Conservation (phyloP, 2,329 filamentous ascomycete species). For the Tolypocladium endophyticum region DNA sequence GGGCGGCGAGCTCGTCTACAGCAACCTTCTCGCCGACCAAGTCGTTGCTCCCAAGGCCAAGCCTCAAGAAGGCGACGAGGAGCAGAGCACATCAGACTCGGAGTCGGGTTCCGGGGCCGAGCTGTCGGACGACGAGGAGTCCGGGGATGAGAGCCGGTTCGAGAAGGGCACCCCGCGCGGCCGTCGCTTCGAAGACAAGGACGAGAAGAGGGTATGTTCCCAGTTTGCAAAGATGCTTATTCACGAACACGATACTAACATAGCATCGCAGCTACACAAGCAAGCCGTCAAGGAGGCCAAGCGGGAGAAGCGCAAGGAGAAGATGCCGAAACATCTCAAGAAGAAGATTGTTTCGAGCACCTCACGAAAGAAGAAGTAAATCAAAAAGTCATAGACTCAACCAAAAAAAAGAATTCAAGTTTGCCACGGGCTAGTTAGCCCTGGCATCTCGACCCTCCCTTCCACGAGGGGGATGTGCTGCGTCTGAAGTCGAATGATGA, state of each 20-base stretch:
- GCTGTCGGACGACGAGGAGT: conserved; percentile 28
- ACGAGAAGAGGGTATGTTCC: conserved; percentile 60
- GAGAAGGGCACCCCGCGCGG: conserved; percentile 63
- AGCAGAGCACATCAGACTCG: conserved; percentile 27
- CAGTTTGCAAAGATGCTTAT: neutral
- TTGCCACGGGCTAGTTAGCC: neutral
- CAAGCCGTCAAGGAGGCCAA: conserved; percentile 89
- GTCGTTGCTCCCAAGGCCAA: conserved; percentile 30
- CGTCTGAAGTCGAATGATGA: conserved; percentile 38
- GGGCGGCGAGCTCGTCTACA: conserved; percentile 72
- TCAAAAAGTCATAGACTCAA: conserved; percentile 2
- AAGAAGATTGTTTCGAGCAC: conserved; percentile 66
- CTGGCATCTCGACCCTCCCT: neutral
- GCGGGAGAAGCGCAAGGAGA: conserved; percentile 82
- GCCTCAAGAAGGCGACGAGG: conserved; percentile 24
- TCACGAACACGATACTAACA: conserved; percentile 11
- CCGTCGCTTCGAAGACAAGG: conserved; percentile 83
- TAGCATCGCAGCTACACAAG: conserved; percentile 53
- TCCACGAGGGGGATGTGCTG: neutral
- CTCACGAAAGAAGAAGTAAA: conserved; percentile 52
- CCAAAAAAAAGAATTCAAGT: conserved; percentile 1
- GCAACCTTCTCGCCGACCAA: conserved; percentile 68
- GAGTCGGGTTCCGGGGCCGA: conserved; percentile 39
- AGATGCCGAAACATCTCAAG: conserved; percentile 95
- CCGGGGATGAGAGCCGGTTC: conserved; percentile 43